Conservation (phyloP, 495 filamentous ascomycete genomes). For the Evernia prunastri region DNA sequence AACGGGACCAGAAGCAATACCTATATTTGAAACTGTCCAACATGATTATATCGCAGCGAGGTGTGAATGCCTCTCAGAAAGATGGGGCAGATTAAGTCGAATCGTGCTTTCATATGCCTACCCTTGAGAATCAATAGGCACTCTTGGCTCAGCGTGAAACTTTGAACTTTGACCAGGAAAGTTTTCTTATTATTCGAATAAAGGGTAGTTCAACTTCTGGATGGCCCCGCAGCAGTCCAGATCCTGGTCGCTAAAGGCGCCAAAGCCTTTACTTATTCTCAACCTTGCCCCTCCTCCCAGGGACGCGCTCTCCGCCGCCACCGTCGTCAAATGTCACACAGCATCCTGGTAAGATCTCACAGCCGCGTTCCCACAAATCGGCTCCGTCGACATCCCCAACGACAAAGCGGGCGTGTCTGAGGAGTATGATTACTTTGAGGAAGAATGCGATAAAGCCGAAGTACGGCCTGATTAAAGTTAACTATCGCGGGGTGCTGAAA, state of each 20-base stretch:
- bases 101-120: too few species aligned
- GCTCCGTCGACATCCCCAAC: slow-evolving; percentile 28
- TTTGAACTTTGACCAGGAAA: too few species aligned
- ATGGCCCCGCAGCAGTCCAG: slow-evolving; percentile 17
- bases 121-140: too few species aligned
- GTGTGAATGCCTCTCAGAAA: too few species aligned
- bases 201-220: too few species aligned
- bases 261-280: slow-evolving; percentile 23
- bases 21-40: too few species aligned
- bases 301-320: slow-evolving; percentile 2
- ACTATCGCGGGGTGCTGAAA: slow-evolving; percentile 27
- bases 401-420: slow-evolving; percentile 32
- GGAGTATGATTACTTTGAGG: slow-evolving; percentile 27
- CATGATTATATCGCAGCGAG: too few species aligned
- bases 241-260: slow-evolving; percentile 25
- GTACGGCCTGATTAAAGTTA: slow-evolving; percentile 27
- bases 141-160: too few species aligned
- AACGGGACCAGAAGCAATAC: too few species aligned
- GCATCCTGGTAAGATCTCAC: slow-evolving; percentile 26
- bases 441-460: slow-evolving; percentile 23
- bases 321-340: slow-evolving; percentile 19
- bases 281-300: slow-evolving; percentile 23
- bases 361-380: slow-evolving; percentile 19
- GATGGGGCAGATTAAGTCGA: too few species aligned
- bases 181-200: too few species aligned